Conservation (phyloP, 2,329 filamentous ascomycete species). For the Diaporthe aspalathi region DNA sequence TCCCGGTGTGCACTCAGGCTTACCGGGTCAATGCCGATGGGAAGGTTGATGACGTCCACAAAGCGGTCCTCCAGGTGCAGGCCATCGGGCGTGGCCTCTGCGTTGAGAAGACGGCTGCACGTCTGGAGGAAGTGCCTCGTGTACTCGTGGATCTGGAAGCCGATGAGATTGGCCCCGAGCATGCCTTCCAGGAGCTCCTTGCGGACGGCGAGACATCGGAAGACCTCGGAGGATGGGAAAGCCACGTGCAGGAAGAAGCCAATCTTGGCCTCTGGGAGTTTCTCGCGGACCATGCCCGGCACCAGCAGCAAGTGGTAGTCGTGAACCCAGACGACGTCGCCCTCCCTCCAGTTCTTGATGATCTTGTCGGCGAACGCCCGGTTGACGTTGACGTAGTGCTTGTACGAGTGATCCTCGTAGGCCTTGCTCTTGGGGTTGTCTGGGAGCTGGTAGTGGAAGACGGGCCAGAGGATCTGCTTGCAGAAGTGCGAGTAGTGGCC, state of each 20-base stretch:
- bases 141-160: constrained; percentile 95
- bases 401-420: constrained; percentile 96
- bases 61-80: constrained; percentile 93
- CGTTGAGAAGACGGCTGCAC: constrained; percentile 89
- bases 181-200: constrained; percentile 91
- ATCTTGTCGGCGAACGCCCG: constrained; percentile 93
- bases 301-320: constrained; percentile 95
- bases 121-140: constrained; percentile 95
- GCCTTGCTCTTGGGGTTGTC: constrained; percentile 99
- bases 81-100: constrained; percentile 89
- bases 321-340: constrained; percentile 93
- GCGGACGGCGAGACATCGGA: constrained; percentile 88
- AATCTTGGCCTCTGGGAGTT: constrained; percentile 92
- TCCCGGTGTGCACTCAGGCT: constrained; percentile 78
- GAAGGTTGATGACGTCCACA: constrained; percentile 84
- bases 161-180: constrained; percentile 90
- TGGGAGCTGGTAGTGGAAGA: constrained; percentile 98
- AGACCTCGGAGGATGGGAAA: constrained; percentile 96
- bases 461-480: constrained; percentile 97
- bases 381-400: constrained; percentile 93
- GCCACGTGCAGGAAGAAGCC: constrained; percentile 96
- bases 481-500: constrained; percentile 96
- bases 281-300: constrained; percentile 88
- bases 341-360: constrained; percentile 90
- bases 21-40: constrained; percentile 91